Base-by-base conservation (phyloP, 1,139 yeast species). In the Saccharomycopsis hybrid region DNA sequence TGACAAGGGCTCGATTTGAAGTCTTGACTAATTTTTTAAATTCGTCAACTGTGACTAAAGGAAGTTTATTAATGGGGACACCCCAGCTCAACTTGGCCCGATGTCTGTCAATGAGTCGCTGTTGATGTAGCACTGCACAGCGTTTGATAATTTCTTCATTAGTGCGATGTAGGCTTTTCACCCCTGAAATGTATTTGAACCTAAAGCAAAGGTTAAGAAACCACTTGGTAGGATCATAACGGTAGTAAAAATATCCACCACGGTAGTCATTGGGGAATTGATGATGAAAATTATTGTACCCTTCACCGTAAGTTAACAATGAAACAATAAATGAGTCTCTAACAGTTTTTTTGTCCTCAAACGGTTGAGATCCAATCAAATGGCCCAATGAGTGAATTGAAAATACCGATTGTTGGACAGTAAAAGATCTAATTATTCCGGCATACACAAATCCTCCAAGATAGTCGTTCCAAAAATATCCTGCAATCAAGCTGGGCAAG, bases 51-150 rank as follows among this genome's bases (percentile, higher is more conserved):
- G 74, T 60, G 51, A 72, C 68, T 41, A 77, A 67, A 0, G 90
- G 89, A 13, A 83, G 65, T 56, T 77, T 78, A 40, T 83, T 82
- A 43, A 83, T 79, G 2, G 89, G 85, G 0, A 85, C 80, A 1
- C 90, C 90, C 90, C 90, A 83, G 59, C 81, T 80, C 44, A 83
- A 67, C 56, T 77, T 78, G n/a, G 82, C 73, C 55, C 80, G 70
- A 57, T 77, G 73, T 52, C 76, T 68, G 59, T 83, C 85, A 30
- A 83, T 65, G 7, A 77, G 65, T 55, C 74, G 73, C 58, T 83
- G 90, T 56, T 78, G 81, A 58, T 82, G 87, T 59, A 83, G 88
- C 33, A 83, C 69, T 35, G 68, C 62, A 39, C 82, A 69, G 59
- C 81, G 85, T 35, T 71, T 69, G 1, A 82, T 76, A 24, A 80